Evolutionary conservation across 2,329 filamentous ascomycete genomes (phyloP), one percentile per base, ranked within the genome.

Genomic region (Colletotrichum phormii): DNA sequence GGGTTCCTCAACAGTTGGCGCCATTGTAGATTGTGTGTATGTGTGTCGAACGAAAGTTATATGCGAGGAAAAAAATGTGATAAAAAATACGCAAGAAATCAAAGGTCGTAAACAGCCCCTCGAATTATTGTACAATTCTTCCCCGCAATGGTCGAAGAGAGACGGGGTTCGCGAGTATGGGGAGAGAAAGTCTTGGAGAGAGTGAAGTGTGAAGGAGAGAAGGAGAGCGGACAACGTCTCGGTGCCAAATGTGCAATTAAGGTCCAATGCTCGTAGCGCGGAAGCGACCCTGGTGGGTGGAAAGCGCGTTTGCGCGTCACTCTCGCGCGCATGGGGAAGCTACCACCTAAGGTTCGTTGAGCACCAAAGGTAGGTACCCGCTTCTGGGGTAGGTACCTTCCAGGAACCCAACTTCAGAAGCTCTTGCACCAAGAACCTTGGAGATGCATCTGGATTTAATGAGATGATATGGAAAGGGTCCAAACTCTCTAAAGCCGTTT

Each of bases 1-100:
- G 42, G 75, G 62, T n/a, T 57, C 73, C 15, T 71, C 65, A 26
- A 57, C 64, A 13, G 73, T 70, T 57, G 76, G 70, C 35, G 75
- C 74, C 75, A 77, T 77, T n/a, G 22, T 67, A 13, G 26, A 53
- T 26, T 12, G 22, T 57, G 29, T 57, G 33, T 13, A n/a, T 12
- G 22, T 57, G 29, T 57, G 33, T 13, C 11, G 46, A 33, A 18
- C 42, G 15, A 42, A 46, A 35, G 29, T 11, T 49, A 49, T n/a
- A 11, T 49, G 22, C n/a, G 58, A 51, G 55, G 35, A 8, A 15
- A 37, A 53, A 18, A 42, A 5, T 6, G 31, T 61, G 71, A 76
- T 61, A 49, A n/a, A 29, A 2, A 9, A 51, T 22, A n/a, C 42
- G 15, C 18, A 57, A 22, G 31, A n/a, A 29, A 67, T 58, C 15